These are phyloP conservation scores for Globisporangium yorkense DNA, from an alignment of 352 stramenopile species.

Conservation along the genomic window DNA sequence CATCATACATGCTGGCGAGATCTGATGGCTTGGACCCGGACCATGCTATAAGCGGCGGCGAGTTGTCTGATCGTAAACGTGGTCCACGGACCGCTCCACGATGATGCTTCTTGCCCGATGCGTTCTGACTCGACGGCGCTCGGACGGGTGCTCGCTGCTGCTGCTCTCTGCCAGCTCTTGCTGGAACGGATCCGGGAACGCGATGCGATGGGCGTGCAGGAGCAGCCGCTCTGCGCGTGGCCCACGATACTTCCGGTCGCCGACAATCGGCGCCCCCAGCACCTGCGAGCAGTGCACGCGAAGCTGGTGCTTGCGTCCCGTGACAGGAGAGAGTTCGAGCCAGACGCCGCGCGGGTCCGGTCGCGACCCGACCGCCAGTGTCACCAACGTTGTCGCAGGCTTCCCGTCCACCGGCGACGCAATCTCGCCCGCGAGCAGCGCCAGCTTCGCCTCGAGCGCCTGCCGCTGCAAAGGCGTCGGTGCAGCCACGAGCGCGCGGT, in stretches of 20 bases:
- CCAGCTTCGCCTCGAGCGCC: conserved; percentile 15
- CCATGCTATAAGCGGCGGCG: background rate
- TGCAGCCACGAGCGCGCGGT: conserved; percentile 38
- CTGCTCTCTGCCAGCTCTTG: background rate
- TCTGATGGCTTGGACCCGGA: background rate
- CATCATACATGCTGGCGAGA: background rate
- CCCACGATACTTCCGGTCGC: conserved; percentile 38
- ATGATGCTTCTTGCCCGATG: background rate
- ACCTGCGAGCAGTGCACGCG: conserved; percentile 48
- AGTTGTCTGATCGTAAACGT: background rate
- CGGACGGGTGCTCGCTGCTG: background rate
- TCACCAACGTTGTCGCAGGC: conserved; percentile 31
- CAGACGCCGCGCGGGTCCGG: conserved; percentile 17
- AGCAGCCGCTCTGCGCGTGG: conserved; percentile 27
- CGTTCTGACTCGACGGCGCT: background rate
- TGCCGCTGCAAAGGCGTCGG: conserved; percentile 10
- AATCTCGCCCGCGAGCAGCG: conserved; percentile 18
- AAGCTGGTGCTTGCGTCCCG: conserved; percentile 66
- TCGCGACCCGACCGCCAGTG: background rate
- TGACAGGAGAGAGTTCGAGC: conserved; percentile 50
- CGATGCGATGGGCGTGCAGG: conserved; percentile 45
- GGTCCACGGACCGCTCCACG: background rate
- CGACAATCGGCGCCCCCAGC: conserved; percentile 44
- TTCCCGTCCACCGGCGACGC: conserved; percentile 39
- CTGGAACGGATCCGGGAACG: conserved; percentile 42